These are phyloP conservation scores for Rhytidiadelphus loreus DNA, from an alignment of 225 moss, liverwort and hornwort species.

Conservation along the genomic window DNA sequence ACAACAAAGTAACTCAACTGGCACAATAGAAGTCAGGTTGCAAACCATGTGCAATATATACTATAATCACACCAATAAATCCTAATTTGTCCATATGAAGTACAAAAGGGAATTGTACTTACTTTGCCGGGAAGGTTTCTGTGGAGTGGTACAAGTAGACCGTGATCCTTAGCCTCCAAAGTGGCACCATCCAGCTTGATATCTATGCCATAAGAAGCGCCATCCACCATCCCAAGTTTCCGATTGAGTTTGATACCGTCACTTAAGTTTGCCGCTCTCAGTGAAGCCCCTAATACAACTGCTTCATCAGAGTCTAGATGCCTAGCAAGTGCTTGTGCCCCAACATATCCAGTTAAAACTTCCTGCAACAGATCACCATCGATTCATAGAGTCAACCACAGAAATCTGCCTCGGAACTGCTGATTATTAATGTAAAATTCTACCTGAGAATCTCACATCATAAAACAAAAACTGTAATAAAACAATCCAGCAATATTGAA, in stretches of 20 bases:
- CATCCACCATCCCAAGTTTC: conserved; percentile 97
- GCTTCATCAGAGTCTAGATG: conserved; percentile 98
- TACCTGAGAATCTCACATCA: neutral
- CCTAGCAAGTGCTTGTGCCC: conserved; percentile 65
- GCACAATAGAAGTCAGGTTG: neutral
- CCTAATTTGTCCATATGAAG: neutral
- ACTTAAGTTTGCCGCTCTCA: conserved; percentile 95
- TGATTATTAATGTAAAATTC: neutral
- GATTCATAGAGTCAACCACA: neutral
- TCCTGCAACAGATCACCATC: conserved; percentile 38
- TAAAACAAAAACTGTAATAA: neutral
- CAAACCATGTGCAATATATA: neutral
- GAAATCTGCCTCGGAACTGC: neutral
- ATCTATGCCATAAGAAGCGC: conserved; percentile 72
- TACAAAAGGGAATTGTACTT: neutral
- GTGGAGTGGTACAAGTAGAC: conserved; percentile 55
- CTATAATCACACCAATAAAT: neutral
- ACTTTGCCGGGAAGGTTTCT: conserved; percentile 95
- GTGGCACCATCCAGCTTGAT: conserved; percentile 68
- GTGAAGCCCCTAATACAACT: conserved; percentile 73
- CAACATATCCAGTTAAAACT: conserved; percentile 67
- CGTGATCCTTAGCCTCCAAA: conserved; percentile 49
- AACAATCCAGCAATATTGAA: neutral
- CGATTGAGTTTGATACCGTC: conserved; percentile 98
- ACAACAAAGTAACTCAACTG: neutral